Evolutionary conservation across 495 filamentous ascomycete species (phyloP).

Genomic region (Coniosporium apollinis): DNA sequence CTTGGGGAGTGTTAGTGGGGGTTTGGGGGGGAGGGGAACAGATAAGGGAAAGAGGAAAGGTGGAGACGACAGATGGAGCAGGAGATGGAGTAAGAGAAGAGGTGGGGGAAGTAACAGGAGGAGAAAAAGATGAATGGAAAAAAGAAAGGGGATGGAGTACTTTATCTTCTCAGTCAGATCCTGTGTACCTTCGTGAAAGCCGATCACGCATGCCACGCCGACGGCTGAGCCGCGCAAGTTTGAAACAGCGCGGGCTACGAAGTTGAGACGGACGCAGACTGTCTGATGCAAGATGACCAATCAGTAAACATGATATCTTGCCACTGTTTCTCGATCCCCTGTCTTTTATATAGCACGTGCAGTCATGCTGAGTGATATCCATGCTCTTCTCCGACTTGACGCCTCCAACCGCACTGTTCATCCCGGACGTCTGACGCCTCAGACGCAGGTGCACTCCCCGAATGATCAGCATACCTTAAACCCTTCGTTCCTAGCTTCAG

Average conservation of each 20-base stretch:
- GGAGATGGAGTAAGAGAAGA: too few species aligned
- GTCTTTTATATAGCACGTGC: background rate
- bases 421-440: background rate
- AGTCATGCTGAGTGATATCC: background rate
- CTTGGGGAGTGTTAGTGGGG: slow-evolving; percentile 9
- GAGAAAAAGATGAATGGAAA: too few species aligned
- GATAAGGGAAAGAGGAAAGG: too few species aligned
- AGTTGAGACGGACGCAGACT: slow-evolving; percentile 40
- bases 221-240: slow-evolving; percentile 34
- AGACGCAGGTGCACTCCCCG: background rate
- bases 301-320: slow-evolving; percentile 46
- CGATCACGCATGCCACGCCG: slow-evolving; percentile 45
- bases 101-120: too few species aligned
- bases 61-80: too few species aligned
- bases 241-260: slow-evolving; percentile 35
- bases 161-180: slow-evolving; percentile 34
- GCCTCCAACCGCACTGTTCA: background rate
- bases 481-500: slow-evolving; percentile 38
- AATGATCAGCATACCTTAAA: slow-evolving; percentile 33
- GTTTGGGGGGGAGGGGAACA: background rate
- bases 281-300: slow-evolving; percentile 19
- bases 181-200: slow-evolving; percentile 48
- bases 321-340: background rate
- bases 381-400: background rate
- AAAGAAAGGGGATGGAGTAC: slow-evolving; percentile 14